phyloP scores from a whole-genome alignment of 192 early-diverging fungal genomes.

The Allomyces macrogynus region DNA sequence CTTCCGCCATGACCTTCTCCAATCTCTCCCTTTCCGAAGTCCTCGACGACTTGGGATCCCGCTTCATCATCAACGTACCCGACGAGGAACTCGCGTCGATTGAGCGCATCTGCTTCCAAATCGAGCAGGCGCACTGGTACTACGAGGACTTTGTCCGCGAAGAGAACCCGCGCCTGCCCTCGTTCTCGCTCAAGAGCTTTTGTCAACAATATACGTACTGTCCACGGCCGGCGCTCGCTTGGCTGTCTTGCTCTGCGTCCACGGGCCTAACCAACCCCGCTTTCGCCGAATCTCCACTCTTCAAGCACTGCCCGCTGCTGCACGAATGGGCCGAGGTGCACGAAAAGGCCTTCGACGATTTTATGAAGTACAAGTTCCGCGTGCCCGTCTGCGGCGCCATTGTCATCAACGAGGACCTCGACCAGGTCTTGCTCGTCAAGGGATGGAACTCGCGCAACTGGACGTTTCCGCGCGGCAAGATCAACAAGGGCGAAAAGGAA shows the following conservation, averaged over 20 bases:
- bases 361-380: slow-evolving; percentile 86
- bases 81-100: slow-evolving; percentile 82
- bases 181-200: slow-evolving; percentile 68
- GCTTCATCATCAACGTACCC: slow-evolving; percentile 98
- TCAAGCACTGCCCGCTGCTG: slow-evolving; percentile 75
- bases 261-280: too few species aligned
- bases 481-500: slow-evolving; percentile 89
- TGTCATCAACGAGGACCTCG: slow-evolving; percentile 58
- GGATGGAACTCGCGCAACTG: slow-evolving; percentile 80
- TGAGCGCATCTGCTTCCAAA: slow-evolving; percentile 94
- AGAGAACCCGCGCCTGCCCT: slow-evolving; percentile 53
- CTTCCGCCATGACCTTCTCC: slow-evolving; percentile 22
- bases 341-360: slow-evolving; percentile 72
- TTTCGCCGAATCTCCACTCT: slow-evolving; percentile 26
- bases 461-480: slow-evolving; percentile 99
- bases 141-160: slow-evolving; percentile 97
- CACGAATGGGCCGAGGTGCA: slow-evolving; percentile 71
- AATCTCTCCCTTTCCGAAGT: slow-evolving; percentile 57
- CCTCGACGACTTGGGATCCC: slow-evolving; percentile 62
- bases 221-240: slow-evolving; percentile 2
- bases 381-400: slow-evolving; percentile 97
- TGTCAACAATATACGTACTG: slow-evolving; percentile 39
- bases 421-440: slow-evolving; percentile 75
- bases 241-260: slow-evolving; percentile 17
- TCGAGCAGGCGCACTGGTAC: slow-evolving; percentile 98